Conservation (phyloP, 2,329 filamentous ascomycete species). For the Ophiostoma australiae region DNA sequence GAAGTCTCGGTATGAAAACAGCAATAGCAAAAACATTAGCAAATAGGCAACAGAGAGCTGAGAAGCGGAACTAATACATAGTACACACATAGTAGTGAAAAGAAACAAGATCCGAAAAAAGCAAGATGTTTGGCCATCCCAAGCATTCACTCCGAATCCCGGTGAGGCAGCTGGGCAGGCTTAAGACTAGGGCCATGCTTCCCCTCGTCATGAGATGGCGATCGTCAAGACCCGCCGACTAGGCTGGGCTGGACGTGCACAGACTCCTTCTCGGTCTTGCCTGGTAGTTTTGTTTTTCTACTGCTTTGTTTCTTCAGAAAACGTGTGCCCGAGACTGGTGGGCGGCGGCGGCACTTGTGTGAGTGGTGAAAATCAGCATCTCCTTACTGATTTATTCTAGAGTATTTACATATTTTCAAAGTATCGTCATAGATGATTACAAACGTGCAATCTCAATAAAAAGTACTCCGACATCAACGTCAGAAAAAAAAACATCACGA, state of each 20-base stretch:
- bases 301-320: background rate
- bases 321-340: background rate
- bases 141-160: background rate
- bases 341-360: background rate
- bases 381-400: background rate
- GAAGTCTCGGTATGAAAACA: too few relatives aligned
- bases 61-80: too few relatives aligned
- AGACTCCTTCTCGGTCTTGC: background rate
- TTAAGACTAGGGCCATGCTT: background rate
- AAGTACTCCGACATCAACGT: background rate
- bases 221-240: background rate
- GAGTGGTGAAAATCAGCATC: background rate
- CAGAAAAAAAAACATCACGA: background rate
- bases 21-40: too few relatives aligned
- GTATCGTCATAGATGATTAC: background rate
- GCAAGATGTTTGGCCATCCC: background rate
- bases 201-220: slow-evolving; percentile 11
- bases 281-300: background rate
- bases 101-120: background rate
- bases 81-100: too few relatives aligned
- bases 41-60: too few relatives aligned
- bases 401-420: background rate
- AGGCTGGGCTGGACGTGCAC: background rate
- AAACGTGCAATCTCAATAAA: background rate
- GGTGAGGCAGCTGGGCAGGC: background rate